Base-by-base conservation (phyloP, 2,329 filamentous ascomycete genomes). In the Pestalotiopsis sp. region DNA sequence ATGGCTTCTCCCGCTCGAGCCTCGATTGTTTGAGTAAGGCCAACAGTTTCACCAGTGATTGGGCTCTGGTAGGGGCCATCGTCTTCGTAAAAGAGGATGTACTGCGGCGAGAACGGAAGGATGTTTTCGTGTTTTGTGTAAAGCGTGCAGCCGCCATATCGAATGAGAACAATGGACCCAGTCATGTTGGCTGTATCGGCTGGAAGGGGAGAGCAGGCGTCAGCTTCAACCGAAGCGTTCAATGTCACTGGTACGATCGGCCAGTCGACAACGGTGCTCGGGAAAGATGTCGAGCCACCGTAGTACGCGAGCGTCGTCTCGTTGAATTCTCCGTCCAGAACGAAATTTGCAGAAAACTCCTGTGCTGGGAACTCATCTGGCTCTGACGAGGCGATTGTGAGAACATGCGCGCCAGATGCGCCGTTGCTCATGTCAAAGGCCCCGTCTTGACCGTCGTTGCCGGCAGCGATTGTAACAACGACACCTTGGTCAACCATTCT, bases 401-500 rank as follows among this genome's bases (percentile, higher is more conserved):
- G 69, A 9, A 75, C 73, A 11, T 74, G 64, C n/a, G 70, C 70
- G 23, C 74, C 74, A 9, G 75, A 71, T 14, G 75, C 75, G 38
- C 75, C 75, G 27, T 72, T 75, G 56, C 67, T 70, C n/a, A 71
- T 69, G 41, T 71, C 67, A 45, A 77, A 78, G 2, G 76, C 71
- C 1, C 75, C 75, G 6, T 69, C 58, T 2, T 73, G 60, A 5
- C 74, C 74, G 4, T 71, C 71, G 39, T 75, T 75, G 1, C 74
- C 74, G 6, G 70, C 67, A 12, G 71, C 70, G 20, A 75, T 72
- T 5, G 70, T 63, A 31, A 77, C 72, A 9, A 77, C 70, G 3
- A 77, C 75, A 23, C 76, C 74, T 67, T 75, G 70, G 20, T 76
- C 73, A 25, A 83, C 82, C 52, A 85, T 76, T 4, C 81, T 78